Evolutionary conservation across 73 alveolate species (phyloP), one percentile per base, ranked within the genome.

Genomic region (Blepharisma japonicum): DNA sequence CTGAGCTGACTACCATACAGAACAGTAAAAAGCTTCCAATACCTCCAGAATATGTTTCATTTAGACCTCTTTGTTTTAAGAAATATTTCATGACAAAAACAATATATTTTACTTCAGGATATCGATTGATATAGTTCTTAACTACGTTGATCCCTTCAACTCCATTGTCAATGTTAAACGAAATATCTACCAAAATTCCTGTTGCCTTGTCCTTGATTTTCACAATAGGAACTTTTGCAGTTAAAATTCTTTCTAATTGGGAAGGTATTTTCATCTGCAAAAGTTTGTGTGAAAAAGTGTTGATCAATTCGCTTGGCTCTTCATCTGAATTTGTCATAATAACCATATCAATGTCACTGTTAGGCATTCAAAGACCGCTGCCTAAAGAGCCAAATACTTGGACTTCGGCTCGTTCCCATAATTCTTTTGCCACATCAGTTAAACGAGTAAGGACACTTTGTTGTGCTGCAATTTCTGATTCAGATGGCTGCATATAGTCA

Each of bases 11-110:
- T 32, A 93, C 81, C 89, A 96, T 71, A 70, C 90, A 68, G 80
- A 93, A 88, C 42, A 95, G 89, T 21, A 91, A 82, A 78, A 93
- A 96, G 9, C 98, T 89, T 56, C 98, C 95, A 71, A 96, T 89
- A 2, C 99, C 99, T 42, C 99, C 99, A 68, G 87, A 84, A 78
- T 91, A 94, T n/a, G 97, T 89, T 81, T 94, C 98, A 78, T 93
- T 85, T 55, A 96, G 86, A 25, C 90, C 89, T 71, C 98, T 82
- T 68, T 92, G 89, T 71, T 93, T 94, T 42, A 96, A 86, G 71
- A 92, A 83, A 79, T 92, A 93, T 83, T 96, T 96, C 51, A 95
- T 55, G 11, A 95, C 91, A 71, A 91, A 66, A 39, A 91, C 74
- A 46, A 96, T 53, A 38, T 89, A 93, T 84, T 80, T 91, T 49